A percentile compares a stretch with the other conserved stretches of the same genome.
These are phyloP conservation scores for Naganishia sp. DNA, from an alignment of 1,284 basidiomycete genomes.

Conservation along the genomic window DNA sequence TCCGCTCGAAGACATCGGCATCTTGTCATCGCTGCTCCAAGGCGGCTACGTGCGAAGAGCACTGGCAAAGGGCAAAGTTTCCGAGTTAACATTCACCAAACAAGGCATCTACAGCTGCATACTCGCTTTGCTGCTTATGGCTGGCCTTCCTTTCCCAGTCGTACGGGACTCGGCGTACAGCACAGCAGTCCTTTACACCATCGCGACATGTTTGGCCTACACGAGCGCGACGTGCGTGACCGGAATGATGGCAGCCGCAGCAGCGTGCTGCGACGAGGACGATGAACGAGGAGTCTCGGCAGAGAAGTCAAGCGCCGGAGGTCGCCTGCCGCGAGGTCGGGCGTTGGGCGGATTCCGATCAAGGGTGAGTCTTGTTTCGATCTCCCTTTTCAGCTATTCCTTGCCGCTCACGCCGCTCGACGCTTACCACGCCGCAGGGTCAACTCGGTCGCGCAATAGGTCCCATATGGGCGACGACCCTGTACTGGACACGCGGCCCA, in stretches of 20 bases:
- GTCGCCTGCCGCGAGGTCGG: conserved; percentile 58
- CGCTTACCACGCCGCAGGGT: conserved; percentile 54
- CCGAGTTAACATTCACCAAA: conserved; percentile 75
- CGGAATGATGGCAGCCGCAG: conserved; percentile 79
- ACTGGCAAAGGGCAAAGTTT: conserved; percentile 63
- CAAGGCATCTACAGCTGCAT: conserved; percentile 73
- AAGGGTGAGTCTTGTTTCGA: conserved; percentile 33
- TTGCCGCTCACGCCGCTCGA: background rate
- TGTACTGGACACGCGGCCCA: conserved; percentile 67
- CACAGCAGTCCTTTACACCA: conserved; percentile 63
- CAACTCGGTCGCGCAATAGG: conserved; percentile 87
- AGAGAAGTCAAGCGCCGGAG: background rate
- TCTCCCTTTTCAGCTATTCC: background rate
- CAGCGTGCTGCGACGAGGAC: conserved; percentile 73
- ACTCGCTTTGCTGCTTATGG: conserved; percentile 67
- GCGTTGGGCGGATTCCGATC: conserved; percentile 83
- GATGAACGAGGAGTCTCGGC: conserved; percentile 60
- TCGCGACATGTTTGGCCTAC: conserved; percentile 79
- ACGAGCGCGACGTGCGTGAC: conserved; percentile 90
- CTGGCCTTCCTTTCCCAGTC: conserved; percentile 65
- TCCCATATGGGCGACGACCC: conserved; percentile 71
- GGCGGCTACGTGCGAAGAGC: conserved; percentile 77
- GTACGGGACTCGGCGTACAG: conserved; percentile 47
- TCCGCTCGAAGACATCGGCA: conserved; percentile 62
- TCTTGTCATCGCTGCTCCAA: conserved; percentile 81